phyloP scores from a whole-genome alignment of 768 basidiomycete genomes.

The Kwoniella heveanensis region DNA sequence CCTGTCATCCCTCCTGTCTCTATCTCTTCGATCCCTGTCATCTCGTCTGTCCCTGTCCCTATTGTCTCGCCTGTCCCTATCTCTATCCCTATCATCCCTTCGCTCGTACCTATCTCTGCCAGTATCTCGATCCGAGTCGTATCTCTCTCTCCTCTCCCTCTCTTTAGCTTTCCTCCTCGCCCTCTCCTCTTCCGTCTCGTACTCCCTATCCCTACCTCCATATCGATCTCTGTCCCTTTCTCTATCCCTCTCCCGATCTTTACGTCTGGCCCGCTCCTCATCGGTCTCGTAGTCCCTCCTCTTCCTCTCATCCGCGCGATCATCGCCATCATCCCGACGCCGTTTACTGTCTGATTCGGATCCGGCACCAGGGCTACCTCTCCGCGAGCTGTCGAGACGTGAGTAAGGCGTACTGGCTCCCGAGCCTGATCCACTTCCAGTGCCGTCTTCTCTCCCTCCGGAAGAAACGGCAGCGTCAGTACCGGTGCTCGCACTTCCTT shows the following conservation, averaged over 20 bases:
- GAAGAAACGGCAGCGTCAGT: conserved; percentile 9
- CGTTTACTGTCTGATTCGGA: conserved; percentile 12
- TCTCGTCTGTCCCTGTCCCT: conserved; percentile 29
- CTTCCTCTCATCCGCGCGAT: conserved; percentile 23
- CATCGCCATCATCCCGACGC: conserved; percentile 28
- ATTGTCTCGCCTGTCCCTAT: conserved; percentile 20
- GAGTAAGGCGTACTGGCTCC: conserved; percentile 2
- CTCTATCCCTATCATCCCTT: conserved; percentile 17
- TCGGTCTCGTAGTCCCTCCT: conserved; percentile 17
- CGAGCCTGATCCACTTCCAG: conserved; percentile 5
- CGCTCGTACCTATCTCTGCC: conserved; percentile 27
- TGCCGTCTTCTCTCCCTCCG: conserved; percentile 5
- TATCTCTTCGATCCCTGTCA: conserved; percentile 13
- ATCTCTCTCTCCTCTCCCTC: conserved; percentile 21
- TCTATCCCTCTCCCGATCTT: conserved; percentile 13
- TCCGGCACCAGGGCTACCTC: conserved; percentile 26
- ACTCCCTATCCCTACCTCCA: conserved; percentile 27
- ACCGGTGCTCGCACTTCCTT: conserved; percentile 30
- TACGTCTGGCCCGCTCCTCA: conserved; percentile 21
- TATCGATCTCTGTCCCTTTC: conserved; percentile 51
- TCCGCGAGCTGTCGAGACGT: conserved; percentile 19
- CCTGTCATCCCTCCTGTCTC: conserved; percentile 12
- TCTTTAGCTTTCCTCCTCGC: conserved; percentile 40
- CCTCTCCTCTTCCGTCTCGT: conserved; percentile 39
- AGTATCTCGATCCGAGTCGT: conserved; percentile 14